phyloP scores from a whole-genome alignment of 2,329 filamentous ascomycete species.

The Epichloe festucae region DNA sequence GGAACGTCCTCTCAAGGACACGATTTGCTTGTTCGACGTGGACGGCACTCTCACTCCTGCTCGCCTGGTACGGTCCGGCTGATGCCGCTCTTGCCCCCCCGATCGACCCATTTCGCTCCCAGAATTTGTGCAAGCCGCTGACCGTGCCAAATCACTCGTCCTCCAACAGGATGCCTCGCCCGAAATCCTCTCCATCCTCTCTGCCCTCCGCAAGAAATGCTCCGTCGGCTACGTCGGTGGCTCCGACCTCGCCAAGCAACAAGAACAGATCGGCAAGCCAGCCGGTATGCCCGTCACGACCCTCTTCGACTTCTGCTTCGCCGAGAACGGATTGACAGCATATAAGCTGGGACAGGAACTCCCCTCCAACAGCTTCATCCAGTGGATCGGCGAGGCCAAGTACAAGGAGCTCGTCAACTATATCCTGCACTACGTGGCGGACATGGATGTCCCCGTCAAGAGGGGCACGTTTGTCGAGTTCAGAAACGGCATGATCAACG shows the following conservation, averaged over 20 bases:
- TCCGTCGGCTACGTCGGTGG: slow-evolving; percentile 89
- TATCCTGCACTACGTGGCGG: slow-evolving; percentile 70
- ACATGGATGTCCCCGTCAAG: slow-evolving; percentile 75
- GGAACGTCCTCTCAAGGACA: slow-evolving; percentile 80
- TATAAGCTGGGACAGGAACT: slow-evolving; percentile 71
- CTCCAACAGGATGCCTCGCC: slow-evolving; percentile 48
- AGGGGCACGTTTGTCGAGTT: slow-evolving; percentile 78
- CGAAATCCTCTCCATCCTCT: slow-evolving; percentile 74
- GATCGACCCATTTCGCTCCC: not conserved
- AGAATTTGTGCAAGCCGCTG: not conserved
- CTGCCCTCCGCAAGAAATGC: slow-evolving; percentile 69
- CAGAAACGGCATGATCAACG: slow-evolving; percentile 84
- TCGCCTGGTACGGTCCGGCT: slow-evolving; percentile 46
- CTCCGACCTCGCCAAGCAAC: slow-evolving; percentile 83
- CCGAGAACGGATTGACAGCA: slow-evolving; percentile 90
- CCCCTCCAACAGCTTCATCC: slow-evolving; percentile 74
- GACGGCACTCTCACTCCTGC: slow-evolving; percentile 83
- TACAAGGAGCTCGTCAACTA: slow-evolving; percentile 71
- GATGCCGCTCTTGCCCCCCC: not conserved
- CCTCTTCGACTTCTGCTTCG: slow-evolving; percentile 96
- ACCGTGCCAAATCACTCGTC: not conserved
- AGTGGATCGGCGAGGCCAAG: slow-evolving; percentile 71
- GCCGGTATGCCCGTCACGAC: slow-evolving; percentile 55
- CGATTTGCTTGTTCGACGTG: slow-evolving; percentile 91
- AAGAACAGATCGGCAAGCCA: slow-evolving; percentile 74